Base-by-base conservation (phyloP, 164 flowering plant species). In the Pachysandra terminalis region DNA sequence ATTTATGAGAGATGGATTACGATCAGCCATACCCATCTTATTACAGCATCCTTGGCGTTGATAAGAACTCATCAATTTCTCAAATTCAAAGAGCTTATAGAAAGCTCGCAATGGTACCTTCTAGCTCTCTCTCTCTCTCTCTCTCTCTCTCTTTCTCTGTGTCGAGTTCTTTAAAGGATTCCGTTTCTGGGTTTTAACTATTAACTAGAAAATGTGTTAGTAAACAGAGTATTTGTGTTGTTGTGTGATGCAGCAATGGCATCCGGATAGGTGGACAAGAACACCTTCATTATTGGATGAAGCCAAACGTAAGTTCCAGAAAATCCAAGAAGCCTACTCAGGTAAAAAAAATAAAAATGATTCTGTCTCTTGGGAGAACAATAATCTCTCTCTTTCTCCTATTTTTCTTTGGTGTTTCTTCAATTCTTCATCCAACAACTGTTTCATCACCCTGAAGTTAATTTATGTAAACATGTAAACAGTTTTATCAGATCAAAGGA, bases 311-410 rank as follows among this genome's bases (percentile, higher is more conserved):
- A 90, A 74, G 55, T 93, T 93, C 70, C 98, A 93, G 78, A 85
- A 84, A 65, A 93, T 93, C 71, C 96, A 90, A 69, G 90, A 93
- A 65, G 98, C 98, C 10, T 93, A 90, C 80, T 82, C 90, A 73
- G 96, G 97, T 88, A 63, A 8, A 37, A 23, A 16, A n/a, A n/a
- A n/a, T n/a, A n/a, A n/a, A n/a, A n/a, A 40, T 22, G 10, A 19
- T 56, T 22, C 17, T 32, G 27, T 23, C 52, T 17, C 25, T 0
- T 32, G 6, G 0, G 15, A 5, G 1, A 45, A 10, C 15, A 45
- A 15, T 45, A 45, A 45, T 1, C 37, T 32, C 37, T 21, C 12
- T 15, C 37, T 0, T 27, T 9, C n/a, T 24, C 7, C 19, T 24
- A 17, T 19, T 0, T 1, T 25, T 40, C 0, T 51, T n/a, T 27